Percentiles rank a stretch among this genome's conserved stretches.
Conservation (phyloP, 768 basidiomycete species). For the Lactarius akahatsu region DNA sequence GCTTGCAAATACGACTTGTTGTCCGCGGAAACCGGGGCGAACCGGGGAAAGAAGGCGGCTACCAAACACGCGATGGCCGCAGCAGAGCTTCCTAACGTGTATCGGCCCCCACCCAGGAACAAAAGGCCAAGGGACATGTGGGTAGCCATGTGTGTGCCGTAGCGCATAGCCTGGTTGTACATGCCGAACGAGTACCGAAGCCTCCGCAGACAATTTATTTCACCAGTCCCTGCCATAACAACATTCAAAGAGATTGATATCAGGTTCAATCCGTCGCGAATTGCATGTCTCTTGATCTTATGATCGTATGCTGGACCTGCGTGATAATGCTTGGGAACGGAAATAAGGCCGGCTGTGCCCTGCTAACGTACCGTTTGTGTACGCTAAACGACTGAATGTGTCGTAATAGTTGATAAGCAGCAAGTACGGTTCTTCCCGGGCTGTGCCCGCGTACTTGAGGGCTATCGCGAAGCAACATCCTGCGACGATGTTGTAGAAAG, state of each 20-base stretch:
- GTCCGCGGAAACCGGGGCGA: constrained; percentile 74
- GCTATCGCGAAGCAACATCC: constrained; percentile 91
- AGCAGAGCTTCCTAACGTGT: constrained; percentile 88
- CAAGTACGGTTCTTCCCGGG: constrained; percentile 82
- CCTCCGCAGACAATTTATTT: constrained; percentile 83
- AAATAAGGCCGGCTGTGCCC: constrained; percentile 8
- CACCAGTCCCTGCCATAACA: constrained; percentile 97
- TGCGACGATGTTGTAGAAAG: constrained; percentile 87
- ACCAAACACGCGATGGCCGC: constrained; percentile 89
- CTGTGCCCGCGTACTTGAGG: constrained; percentile 92
- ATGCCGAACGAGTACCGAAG: constrained; percentile 89
- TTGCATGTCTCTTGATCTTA: constrained; percentile 82
- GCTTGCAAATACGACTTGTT: constrained; percentile 92
- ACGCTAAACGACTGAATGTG: constrained; percentile 67
- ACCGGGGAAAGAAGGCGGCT: constrained; percentile 89
- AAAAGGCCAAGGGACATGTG: constrained; percentile 89
- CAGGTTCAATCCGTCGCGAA: constrained; percentile 84
- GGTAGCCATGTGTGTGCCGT: constrained; percentile 86
- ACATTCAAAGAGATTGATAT: constrained; percentile 85
- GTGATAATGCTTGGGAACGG: constrained; percentile 8
- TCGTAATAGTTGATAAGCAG: constrained; percentile 83
- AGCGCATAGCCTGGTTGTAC: constrained; percentile 69
- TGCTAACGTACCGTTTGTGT: constrained; percentile 56
- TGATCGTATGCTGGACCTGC: constrained; percentile 80
- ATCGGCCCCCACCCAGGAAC: constrained; percentile 91